Conservation (phyloP, 306 rosid genomes). For the Cicer bijugum region DNA sequence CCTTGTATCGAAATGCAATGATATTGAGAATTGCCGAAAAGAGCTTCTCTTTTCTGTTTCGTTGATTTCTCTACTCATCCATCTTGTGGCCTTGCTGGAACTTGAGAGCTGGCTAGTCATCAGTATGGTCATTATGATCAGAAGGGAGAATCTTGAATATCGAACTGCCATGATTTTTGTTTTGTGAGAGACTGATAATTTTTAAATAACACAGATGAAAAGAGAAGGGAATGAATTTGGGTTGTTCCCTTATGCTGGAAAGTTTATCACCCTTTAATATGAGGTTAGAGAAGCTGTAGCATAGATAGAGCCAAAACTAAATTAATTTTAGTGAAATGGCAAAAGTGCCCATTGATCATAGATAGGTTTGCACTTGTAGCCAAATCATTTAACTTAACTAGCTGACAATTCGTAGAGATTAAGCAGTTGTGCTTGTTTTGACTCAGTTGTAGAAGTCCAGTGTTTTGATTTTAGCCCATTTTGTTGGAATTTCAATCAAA, state of each 20-base stretch:
- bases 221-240: slow-evolving; percentile 44
- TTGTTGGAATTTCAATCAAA: slow-evolving; percentile 20
- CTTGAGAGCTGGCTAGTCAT: slow-evolving; percentile 58
- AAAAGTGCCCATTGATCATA: slow-evolving; percentile 51
- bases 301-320: slow-evolving; percentile 56
- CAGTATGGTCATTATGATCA: slow-evolving; percentile 58
- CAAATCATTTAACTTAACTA: slow-evolving; percentile 31
- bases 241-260: slow-evolving; percentile 44
- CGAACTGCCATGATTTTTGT: slow-evolving; percentile 57
- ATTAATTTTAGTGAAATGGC: slow-evolving; percentile 54
- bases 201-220: slow-evolving; percentile 24
- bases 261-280: slow-evolving; percentile 48
- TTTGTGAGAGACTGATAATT: slow-evolving; percentile 25
- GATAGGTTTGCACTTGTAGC: slow-evolving; percentile 40
- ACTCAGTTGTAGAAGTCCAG: slow-evolving; percentile 11
- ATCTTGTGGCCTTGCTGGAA: slow-evolving; percentile 51
- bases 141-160: slow-evolving; percentile 51
- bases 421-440: slow-evolving; percentile 28
- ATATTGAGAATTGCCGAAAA: slow-evolving; percentile 48
- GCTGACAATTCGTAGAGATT: slow-evolving; percentile 32
- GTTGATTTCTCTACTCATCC: slow-evolving; percentile 52
- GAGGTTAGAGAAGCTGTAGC: slow-evolving; percentile 49
- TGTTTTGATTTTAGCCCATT: slow-evolving; percentile 9
- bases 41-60: slow-evolving; percentile 40
- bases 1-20: slow-evolving; percentile 56